A percentile compares a stretch with the other conserved stretches of the same genome.
Evolutionary conservation across 306 rosid species (phyloP).

Genomic region (Dryas octopetala): DNA sequence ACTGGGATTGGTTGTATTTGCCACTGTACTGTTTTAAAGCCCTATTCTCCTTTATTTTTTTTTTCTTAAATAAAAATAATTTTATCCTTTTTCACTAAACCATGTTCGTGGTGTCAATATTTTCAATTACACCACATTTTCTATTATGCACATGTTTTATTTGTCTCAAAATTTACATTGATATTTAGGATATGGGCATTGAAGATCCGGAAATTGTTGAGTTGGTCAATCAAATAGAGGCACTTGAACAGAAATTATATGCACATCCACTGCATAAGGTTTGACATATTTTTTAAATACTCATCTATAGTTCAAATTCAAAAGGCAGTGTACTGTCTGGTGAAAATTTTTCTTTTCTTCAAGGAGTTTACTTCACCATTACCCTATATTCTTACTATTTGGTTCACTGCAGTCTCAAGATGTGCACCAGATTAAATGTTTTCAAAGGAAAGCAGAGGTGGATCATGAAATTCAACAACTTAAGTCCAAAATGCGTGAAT

Average conservation of each 20-base stretch:
- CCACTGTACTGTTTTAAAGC: neutral
- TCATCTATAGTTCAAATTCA: constrained; percentile 3
- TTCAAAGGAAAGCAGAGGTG: constrained; percentile 94
- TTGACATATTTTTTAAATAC: constrained; percentile 21
- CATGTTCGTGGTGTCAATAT: neutral
- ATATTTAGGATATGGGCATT: constrained; percentile 80
- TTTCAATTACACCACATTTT: neutral
- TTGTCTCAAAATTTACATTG: constrained; percentile 18
- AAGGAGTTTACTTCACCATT: constrained; percentile 21
- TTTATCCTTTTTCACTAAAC: neutral
- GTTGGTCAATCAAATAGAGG: constrained; percentile 77
- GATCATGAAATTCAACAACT: constrained; percentile 93
- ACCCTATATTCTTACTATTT: constrained; percentile 4
- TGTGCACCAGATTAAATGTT: constrained; percentile 77
- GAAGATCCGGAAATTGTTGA: constrained; percentile 76
- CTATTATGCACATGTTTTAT: neutral
- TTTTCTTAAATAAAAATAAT: neutral
- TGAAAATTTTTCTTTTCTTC: constrained; percentile 18
- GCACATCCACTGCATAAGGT: constrained; percentile 92
- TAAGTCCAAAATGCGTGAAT: constrained; percentile 92
- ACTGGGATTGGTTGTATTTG: no score
- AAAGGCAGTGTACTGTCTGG: constrained; percentile 7
- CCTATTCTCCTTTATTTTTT: neutral
- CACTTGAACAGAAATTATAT: constrained; percentile 70
- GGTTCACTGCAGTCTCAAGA: constrained; percentile 60